phyloP scores from a whole-genome alignment of 768 basidiomycete species.

The Mycena leptocephala region DNA sequence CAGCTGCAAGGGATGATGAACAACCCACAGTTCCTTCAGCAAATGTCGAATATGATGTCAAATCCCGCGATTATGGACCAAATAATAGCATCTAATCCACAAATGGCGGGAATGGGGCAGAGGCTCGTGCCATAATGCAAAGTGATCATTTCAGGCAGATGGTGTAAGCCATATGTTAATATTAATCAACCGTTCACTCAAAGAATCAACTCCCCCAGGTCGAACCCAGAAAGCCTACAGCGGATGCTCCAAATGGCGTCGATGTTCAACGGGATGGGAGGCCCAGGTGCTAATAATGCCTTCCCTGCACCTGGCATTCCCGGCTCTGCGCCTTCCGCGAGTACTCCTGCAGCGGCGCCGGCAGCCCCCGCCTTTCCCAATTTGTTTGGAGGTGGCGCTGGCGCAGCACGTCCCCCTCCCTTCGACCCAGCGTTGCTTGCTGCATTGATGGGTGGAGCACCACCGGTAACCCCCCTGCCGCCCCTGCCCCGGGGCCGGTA shows the following conservation, averaged over 20 bases:
- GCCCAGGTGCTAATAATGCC: slow-evolving; percentile 47
- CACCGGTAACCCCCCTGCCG: slow-evolving; percentile 25
- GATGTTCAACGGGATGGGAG: slow-evolving; percentile 57
- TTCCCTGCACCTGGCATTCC: slow-evolving; percentile 80
- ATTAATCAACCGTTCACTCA: neutral
- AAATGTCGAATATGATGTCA: slow-evolving; percentile 90
- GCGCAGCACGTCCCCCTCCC: slow-evolving; percentile 6
- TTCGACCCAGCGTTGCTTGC: slow-evolving; percentile 30
- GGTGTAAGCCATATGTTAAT: slow-evolving; percentile 73
- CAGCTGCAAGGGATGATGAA: slow-evolving; percentile 91
- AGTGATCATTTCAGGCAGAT: slow-evolving; percentile 83
- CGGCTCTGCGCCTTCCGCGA: slow-evolving; percentile 47
- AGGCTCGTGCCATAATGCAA: slow-evolving; percentile 85
- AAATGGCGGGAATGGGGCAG: slow-evolving; percentile 85
- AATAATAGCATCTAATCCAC: slow-evolving; percentile 87
- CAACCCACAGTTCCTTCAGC: slow-evolving; percentile 86
- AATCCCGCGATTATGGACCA: slow-evolving; percentile 94
- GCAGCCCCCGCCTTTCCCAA: slow-evolving; percentile 41
- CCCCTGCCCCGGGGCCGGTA: slow-evolving; percentile 40
- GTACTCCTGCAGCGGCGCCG: slow-evolving; percentile 44
- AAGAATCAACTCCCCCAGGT: slow-evolving; percentile 52
- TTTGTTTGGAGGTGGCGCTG: slow-evolving; percentile 40
- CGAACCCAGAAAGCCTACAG: slow-evolving; percentile 85
- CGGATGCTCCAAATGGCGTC: slow-evolving; percentile 84
- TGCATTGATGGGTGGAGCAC: slow-evolving; percentile 30